These are phyloP conservation scores for Fusarium zealandicum DNA, from an alignment of 2,329 filamentous ascomycete genomes.

Conservation along the genomic window DNA sequence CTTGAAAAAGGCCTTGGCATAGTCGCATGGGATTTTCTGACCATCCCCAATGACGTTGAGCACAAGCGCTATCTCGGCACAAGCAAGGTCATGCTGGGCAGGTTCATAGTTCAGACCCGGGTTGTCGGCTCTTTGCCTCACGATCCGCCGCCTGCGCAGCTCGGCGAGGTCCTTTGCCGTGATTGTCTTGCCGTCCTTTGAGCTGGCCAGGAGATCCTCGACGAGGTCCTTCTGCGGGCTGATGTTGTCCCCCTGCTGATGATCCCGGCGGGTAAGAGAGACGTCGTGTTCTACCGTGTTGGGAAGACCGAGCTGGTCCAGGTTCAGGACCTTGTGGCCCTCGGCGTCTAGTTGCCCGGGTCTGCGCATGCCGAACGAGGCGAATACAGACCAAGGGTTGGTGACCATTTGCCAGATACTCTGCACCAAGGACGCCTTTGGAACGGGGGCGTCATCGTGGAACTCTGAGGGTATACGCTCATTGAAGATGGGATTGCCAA, in stretches of 20 bases:
- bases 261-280: conserved; percentile 35
- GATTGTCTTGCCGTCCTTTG: conserved; percentile 31
- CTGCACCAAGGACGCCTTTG: conserved; percentile 15
- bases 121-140: conserved; percentile 26
- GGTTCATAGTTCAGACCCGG: conserved; percentile 22
- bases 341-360: conserved; percentile 29
- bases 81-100: conserved; percentile 29
- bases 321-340: conserved; percentile 28
- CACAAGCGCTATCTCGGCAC: conserved; percentile 33
- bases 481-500: conserved; percentile 36
- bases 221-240: conserved; percentile 29
- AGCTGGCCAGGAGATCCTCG: conserved; percentile 25
- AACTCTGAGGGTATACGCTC: conserved; percentile 19
- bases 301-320: conserved; percentile 32
- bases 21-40: conserved; percentile 16
- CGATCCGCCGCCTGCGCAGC: conserved; percentile 31
- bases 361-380: conserved; percentile 33
- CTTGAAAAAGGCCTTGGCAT: conserved; percentile 25
- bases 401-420: conserved; percentile 4
- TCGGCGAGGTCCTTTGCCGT: conserved; percentile 31
- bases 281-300: conserved; percentile 36
- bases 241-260: conserved; percentile 32
- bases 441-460: conserved; percentile 5
- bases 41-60: conserved; percentile 34
- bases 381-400: conserved; percentile 34